Evolutionary conservation across 352 stramenopile genomes (phyloP), one percentile per base, ranked within the genome.

Genomic region (Globisporangium yorkense): DNA sequence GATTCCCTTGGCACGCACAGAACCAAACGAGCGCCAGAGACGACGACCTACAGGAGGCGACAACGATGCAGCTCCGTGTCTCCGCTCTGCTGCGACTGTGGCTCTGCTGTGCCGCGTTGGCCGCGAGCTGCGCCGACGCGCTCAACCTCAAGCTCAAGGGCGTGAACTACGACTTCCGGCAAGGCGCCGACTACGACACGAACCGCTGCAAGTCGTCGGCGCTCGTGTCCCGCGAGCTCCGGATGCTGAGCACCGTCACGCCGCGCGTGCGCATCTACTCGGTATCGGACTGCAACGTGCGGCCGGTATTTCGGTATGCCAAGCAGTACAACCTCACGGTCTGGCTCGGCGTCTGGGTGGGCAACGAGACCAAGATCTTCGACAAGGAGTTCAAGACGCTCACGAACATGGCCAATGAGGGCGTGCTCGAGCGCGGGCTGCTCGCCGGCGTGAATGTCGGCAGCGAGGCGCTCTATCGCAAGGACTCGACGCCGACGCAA

Each of bases 121-220:
- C 9, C 35, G 35, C 35, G 35, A 13, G 35, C 10, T 40, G 35
- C 35, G 24, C 48, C 1, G 1, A n/a, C 20, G 57, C 57, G 35
- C 57, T 63, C 41, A 59, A 63, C 48, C 33, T 59, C n/a, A 63
- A 63, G 44, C 51, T 63, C 9, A 59, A 63, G 15, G 80, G 80
- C 21, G 71, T 90, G 64, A 90, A 90, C 67, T 90, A 90, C 66
- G 85, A 85, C 64, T 70, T 70, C 51, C 78, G 78, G 24, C 56
- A 68, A 2, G 75, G 73, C 1, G 63, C 76, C 5, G 75, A 88
- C 65, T 88, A 77, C 74, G 71, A 65, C 20, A 53, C 66, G 13
- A 56, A 80, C 29, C 72, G 66, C 57, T 91, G 78, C 67, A 89
- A 88, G 61, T 66, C 59, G 13, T 61, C 67, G 2, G 54, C 55